Evolutionary conservation across 495 filamentous ascomycete genomes (phyloP).

Genomic region (Podospora pseudoanserina): DNA sequence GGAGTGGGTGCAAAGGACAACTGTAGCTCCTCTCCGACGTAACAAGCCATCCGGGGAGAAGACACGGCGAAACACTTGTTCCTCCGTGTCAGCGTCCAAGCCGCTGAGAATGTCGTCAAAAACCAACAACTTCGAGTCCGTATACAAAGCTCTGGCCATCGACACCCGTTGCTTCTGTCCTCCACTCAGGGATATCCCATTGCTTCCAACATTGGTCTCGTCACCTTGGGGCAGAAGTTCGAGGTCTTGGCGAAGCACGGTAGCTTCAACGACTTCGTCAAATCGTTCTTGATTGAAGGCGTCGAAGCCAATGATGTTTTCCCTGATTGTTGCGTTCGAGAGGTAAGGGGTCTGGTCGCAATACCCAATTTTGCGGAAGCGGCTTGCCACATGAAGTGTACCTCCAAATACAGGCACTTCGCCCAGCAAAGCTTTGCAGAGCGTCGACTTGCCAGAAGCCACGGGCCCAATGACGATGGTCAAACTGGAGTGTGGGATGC

Average conservation of each 20-base stretch:
- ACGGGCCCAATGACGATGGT: constrained; percentile 40
- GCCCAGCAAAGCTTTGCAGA: constrained; percentile 38
- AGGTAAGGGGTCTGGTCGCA: constrained; percentile 46
- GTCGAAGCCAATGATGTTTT: constrained; percentile 34
- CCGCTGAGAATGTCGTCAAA: constrained; percentile 57
- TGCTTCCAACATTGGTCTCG: constrained; percentile 58
- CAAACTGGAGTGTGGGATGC: constrained; percentile 34
- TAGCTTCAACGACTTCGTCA: constrained; percentile 59
- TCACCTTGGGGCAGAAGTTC: constrained; percentile 38
- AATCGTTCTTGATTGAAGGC: constrained; percentile 59
- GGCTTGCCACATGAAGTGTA: constrained; percentile 16
- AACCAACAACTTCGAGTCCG: constrained; percentile 26
- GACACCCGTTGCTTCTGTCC: constrained; percentile 63
- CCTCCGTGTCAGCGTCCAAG: constrained; percentile 59
- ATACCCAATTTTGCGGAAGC: constrained; percentile 32
- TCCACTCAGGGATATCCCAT: constrained; percentile 61
- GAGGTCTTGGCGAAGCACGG: constrained; percentile 57
- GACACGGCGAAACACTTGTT: constrained; percentile 55
- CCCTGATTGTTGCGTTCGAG: constrained; percentile 38
- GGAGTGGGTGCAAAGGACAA: constrained; percentile 29
- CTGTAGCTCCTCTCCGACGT: constrained; percentile 24
- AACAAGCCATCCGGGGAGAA: constrained; percentile 35
- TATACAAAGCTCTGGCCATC: constrained; percentile 35
- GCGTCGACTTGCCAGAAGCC: constrained; percentile 42
- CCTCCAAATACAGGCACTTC: constrained; percentile 27